Conservation (phyloP, 352 stramenopile genomes). For the Pythium pyrilobum region DNA sequence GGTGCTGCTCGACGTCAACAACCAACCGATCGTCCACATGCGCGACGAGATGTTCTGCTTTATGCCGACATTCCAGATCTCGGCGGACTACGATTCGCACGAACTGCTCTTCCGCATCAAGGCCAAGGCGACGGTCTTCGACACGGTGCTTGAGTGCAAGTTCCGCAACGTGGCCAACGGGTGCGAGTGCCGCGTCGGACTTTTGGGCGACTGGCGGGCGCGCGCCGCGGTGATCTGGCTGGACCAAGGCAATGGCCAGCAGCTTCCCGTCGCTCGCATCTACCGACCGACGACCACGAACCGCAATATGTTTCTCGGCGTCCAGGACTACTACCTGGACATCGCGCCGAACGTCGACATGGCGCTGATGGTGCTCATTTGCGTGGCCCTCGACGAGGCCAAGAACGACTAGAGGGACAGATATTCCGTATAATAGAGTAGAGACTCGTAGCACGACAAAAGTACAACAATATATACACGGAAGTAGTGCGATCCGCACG, state of each 20-base stretch:
- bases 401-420: constrained; percentile 15
- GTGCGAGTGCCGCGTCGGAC: constrained; percentile 8
- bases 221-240: constrained; percentile 24
- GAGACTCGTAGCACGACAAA: no score
- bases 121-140: constrained; percentile 13
- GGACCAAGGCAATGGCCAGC: constrained; percentile 6
- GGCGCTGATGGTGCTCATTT: constrained; percentile 27
- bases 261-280: constrained; percentile 19
- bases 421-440: no score
- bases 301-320: constrained; percentile 12
- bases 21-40: constrained; percentile 19
- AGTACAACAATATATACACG: no score
- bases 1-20: constrained; percentile 20
- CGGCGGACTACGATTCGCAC: constrained; percentile 2
- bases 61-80: constrained; percentile 19
- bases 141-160: constrained; percentile 12
- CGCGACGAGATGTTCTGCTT: constrained; percentile 13
- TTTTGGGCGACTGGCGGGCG: constrained; percentile 22
- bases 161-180: constrained; percentile 17
- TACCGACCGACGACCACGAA: constrained; percentile 17
- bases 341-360: constrained; percentile 26
- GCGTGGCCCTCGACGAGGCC: constrained; percentile 18
- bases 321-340: constrained; percentile 24
- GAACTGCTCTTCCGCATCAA: constrained; percentile 16
- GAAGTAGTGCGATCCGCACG: no score